Conservation (phyloP, 768 basidiomycete species). For the Paxillus ammoniavirescens region DNA sequence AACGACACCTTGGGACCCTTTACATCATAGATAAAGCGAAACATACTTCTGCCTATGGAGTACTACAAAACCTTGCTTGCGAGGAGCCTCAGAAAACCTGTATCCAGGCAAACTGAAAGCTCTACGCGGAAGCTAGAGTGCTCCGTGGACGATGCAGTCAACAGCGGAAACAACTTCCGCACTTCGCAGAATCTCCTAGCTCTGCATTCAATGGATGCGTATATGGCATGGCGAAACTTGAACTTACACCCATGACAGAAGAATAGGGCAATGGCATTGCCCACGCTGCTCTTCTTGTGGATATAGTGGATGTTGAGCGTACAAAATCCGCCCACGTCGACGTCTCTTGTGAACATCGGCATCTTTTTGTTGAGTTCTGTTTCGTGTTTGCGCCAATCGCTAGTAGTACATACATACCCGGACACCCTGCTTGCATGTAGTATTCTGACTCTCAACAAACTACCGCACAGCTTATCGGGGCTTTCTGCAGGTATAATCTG, state of each 20-base stretch:
- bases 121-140: constrained; percentile 62
- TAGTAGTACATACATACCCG: no score
- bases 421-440: no score
- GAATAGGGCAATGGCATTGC: constrained; percentile 54
- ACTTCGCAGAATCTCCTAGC: constrained; percentile 60
- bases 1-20: constrained; percentile 1
- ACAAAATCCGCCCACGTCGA: constrained; percentile 47
- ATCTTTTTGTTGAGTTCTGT: constrained; percentile 47
- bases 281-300: constrained; percentile 46
- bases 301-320: constrained; percentile 57
- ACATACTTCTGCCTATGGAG: constrained; percentile 56
- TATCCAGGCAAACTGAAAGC: constrained; percentile 57
- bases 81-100: constrained; percentile 60
- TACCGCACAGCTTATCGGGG: no score
- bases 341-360: constrained; percentile 53
- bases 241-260: constrained; percentile 60
- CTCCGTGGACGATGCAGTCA: constrained; percentile 38
- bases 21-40: not conserved
- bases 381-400: constrained; percentile 58
- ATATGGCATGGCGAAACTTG: not conserved
- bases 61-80: constrained; percentile 46
- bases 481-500: no score
- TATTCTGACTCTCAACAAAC: no score
- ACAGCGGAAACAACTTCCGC: constrained; percentile 52
- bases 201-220: not conserved